Evolutionary conservation across 352 stramenopile species (phyloP).

Genomic region (Peronospora farinosa): DNA sequence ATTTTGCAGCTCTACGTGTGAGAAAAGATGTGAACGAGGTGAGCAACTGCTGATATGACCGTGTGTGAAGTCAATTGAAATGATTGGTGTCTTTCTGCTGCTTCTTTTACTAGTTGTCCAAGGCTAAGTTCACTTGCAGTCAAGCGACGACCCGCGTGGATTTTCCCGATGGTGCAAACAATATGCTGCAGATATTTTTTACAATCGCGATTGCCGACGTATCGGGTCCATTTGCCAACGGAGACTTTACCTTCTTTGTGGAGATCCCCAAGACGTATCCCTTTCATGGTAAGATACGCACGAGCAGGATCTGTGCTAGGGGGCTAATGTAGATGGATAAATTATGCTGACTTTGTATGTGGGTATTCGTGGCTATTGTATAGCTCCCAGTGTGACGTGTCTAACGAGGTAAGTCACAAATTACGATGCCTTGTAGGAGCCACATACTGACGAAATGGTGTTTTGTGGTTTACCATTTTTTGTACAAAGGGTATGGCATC

Average conservation of each 20-base stretch:
- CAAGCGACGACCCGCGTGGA: slow-evolving; percentile 77
- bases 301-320: background rate
- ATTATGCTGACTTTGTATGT: slow-evolving; percentile 3
- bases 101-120: slow-evolving; percentile 44
- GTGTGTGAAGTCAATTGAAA: background rate
- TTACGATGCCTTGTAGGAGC: background rate
- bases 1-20: slow-evolving; percentile 71
- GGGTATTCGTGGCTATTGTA: slow-evolving; percentile 4
- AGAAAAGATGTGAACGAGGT: slow-evolving; percentile 86
- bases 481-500: slow-evolving; percentile 68
- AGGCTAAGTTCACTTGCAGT: slow-evolving; percentile 71
- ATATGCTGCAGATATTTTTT: slow-evolving; percentile 79
- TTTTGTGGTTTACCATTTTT: slow-evolving; percentile 4
- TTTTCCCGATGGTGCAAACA: slow-evolving; percentile 74
- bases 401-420: slow-evolving; percentile 44
- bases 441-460: background rate
- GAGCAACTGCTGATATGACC: background rate
- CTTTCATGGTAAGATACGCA: slow-evolving; percentile 55
- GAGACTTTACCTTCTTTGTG: slow-evolving; percentile 82
- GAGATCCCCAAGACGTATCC: slow-evolving; percentile 85
- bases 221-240: slow-evolving; percentile 71
- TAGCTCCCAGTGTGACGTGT: slow-evolving; percentile 68
- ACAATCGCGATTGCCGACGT: slow-evolving; percentile 72
- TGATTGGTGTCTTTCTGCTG: slow-evolving; percentile 2
- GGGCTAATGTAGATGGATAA: background rate